phyloP scores from a whole-genome alignment of 495 filamentous ascomycete genomes.

The Neurospora sp. region DNA sequence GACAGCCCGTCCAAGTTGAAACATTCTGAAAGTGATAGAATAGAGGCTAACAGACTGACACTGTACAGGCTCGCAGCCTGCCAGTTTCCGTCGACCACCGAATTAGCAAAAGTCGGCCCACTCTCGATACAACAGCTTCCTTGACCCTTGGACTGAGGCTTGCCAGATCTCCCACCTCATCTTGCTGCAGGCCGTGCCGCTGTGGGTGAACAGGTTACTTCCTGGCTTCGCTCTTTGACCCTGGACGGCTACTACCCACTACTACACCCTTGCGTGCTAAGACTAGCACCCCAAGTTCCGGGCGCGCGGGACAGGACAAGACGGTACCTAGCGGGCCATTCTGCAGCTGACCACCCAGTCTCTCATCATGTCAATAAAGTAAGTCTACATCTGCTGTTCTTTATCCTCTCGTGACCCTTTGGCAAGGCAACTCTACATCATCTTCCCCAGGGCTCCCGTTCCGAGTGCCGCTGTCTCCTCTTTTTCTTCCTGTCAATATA shows the following conservation, averaged over 20 bases:
- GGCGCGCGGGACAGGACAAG: conserved; percentile 20
- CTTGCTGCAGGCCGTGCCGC: conserved; percentile 13
- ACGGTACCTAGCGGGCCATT: conserved; percentile 16
- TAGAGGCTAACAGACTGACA: background rate
- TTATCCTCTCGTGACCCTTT: conserved; percentile 13
- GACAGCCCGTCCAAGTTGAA: background rate
- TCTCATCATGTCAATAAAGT: conserved; percentile 61
- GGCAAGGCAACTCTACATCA: conserved; percentile 9
- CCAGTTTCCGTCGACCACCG: background rate
- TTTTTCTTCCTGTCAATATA: background rate
- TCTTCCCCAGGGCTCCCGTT: conserved; percentile 9
- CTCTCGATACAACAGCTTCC: conserved; percentile 7
- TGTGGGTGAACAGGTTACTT: conserved; percentile 13
- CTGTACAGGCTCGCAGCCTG: background rate
- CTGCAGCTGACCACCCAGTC: conserved; percentile 34
- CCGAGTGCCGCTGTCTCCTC: background rate
- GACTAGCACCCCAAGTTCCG: conserved; percentile 8
- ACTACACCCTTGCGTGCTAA: conserved; percentile 19
- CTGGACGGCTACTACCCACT: conserved; percentile 12
- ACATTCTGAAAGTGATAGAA: background rate
- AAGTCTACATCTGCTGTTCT: conserved; percentile 29
- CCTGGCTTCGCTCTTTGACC: conserved; percentile 1
- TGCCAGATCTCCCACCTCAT: conserved; percentile 18
- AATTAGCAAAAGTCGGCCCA: conserved; percentile 7
- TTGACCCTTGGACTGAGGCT: background rate